Evolutionary conservation across 371 early-diverging fungal species (phyloP).

Genomic region (Mucor saturninus): DNA sequence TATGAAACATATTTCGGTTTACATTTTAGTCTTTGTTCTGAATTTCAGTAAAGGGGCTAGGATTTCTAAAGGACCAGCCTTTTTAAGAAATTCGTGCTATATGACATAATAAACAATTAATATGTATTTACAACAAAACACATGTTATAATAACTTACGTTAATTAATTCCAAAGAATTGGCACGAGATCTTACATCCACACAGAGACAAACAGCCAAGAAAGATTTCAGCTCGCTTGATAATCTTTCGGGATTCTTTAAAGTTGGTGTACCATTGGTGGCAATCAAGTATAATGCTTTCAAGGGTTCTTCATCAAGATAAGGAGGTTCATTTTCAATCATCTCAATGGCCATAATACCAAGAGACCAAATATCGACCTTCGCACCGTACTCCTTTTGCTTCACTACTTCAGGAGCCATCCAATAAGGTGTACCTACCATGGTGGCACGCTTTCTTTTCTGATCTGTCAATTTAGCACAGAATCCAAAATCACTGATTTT

Average conservation of each 20-base stretch:
- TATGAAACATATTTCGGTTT: neutral
- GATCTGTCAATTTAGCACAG: constrained; percentile 88
- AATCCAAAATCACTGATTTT: constrained; percentile 96
- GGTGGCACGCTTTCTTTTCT: constrained; percentile 87
- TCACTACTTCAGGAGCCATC: constrained; percentile 95
- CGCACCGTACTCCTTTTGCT: constrained; percentile 87
- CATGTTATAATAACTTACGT: constrained; percentile 35
- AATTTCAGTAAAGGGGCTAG: constrained; percentile 61
- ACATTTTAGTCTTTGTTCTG: constrained; percentile 30
- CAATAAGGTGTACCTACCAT: constrained; percentile 96
- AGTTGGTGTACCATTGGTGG: constrained; percentile 96
- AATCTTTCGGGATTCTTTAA: constrained; percentile 86
- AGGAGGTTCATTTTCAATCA: constrained; percentile 98
- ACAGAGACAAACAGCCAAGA: constrained; percentile 86
- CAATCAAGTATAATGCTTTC: constrained; percentile 94
- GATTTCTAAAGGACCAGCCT: constrained; percentile 58
- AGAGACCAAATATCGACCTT: constrained; percentile 95
- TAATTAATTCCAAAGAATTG: constrained; percentile 81
- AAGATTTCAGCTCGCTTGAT: constrained; percentile 83
- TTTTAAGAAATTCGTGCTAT: constrained; percentile 75
- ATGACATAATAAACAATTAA: neutral
- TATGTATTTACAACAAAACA: neutral
- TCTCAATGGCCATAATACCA: constrained; percentile 97
- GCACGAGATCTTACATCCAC: constrained; percentile 91
- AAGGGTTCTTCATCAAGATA: constrained; percentile 95